Evolutionary conservation across 371 early-diverging fungal species (phyloP).

Genomic region (Rhizopus stolonifer): DNA sequence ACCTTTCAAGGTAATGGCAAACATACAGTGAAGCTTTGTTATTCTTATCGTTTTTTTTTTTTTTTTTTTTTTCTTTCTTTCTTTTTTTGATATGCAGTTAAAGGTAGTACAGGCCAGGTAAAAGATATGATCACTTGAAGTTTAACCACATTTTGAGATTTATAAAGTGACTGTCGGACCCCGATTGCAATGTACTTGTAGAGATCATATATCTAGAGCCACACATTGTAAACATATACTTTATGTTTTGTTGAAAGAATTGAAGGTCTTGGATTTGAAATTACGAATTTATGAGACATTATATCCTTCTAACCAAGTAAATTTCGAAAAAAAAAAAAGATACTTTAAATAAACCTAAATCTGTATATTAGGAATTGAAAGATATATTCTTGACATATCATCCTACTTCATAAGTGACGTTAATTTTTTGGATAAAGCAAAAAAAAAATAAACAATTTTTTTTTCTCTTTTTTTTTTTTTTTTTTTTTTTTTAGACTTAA

Average conservation of each 20-base stretch:
- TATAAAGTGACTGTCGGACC: constrained; percentile 19
- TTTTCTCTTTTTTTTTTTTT: not conserved
- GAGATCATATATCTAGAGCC: constrained; percentile 7
- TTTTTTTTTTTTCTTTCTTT: too few species aligned
- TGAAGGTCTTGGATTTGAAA: constrained; percentile 1
- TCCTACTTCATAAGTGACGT: not conserved
- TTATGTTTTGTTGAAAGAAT: constrained; percentile 11
- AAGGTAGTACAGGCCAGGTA: constrained; percentile 23
- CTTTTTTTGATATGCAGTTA: constrained; percentile 12
- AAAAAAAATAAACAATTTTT: not conserved
- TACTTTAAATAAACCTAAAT: not conserved
- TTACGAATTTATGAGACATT: constrained; percentile 6
- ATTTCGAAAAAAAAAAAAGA: not conserved
- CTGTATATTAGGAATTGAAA: constrained; percentile 2
- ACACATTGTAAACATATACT: constrained; percentile 25
- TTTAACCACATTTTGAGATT: not conserved
- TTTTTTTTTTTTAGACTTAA: not conserved
- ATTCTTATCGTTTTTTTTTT: not conserved
- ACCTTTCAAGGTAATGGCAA: constrained; percentile 17
- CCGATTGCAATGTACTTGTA: constrained; percentile 14
- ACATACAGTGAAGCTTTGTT: too few species aligned
- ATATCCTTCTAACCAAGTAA: constrained; percentile 13
- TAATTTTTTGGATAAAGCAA: not conserved
- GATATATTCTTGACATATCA: constrained; percentile 7
- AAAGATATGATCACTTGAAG: not conserved